These are phyloP conservation scores for Trifolium subterraneum DNA, from an alignment of 306 rosid genomes.

Conservation along the genomic window DNA sequence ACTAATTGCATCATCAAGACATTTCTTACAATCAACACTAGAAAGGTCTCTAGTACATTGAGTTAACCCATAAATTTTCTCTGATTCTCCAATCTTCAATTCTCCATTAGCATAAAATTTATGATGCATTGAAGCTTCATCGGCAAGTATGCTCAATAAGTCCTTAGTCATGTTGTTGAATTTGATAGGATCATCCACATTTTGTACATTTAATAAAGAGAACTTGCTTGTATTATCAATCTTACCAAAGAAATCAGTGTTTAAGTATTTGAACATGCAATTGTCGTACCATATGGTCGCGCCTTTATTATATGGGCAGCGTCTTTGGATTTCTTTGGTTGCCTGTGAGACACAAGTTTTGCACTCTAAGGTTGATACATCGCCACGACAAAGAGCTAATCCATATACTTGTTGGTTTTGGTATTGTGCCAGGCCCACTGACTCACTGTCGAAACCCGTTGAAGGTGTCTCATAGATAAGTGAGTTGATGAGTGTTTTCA, in stretches of 20 bases:
- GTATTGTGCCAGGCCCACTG: constrained; percentile 11
- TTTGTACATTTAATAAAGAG: constrained; percentile 33
- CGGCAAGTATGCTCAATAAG: constrained; percentile 27
- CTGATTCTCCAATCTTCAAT: constrained; percentile 10
- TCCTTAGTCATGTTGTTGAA: constrained; percentile 35
- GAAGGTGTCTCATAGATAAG: constrained; percentile 46
- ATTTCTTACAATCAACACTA: constrained; percentile 46
- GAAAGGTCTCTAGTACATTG: constrained; percentile 57
- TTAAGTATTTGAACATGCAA: constrained; percentile 48
- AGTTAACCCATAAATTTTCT: constrained; percentile 44
- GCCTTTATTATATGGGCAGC: constrained; percentile 41
- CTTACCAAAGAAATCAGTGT: constrained; percentile 47
- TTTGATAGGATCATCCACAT: constrained; percentile 19
- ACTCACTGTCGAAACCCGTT: constrained; percentile 43
- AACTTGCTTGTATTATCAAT: constrained; percentile 37
- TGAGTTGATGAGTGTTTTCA: constrained; percentile 19
- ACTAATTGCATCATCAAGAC: constrained; percentile 54
- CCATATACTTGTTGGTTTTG: constrained; percentile 35
- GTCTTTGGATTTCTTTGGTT: constrained; percentile 21
- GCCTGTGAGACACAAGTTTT: constrained; percentile 43
- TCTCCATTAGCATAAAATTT: constrained; percentile 44
- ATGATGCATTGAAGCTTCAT: constrained; percentile 5
- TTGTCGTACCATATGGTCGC: constrained; percentile 47
- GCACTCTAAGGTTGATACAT: constrained; percentile 46
- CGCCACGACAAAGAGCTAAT: constrained; percentile 46